Conservation (phyloP, 2,329 filamentous ascomycete genomes). For the Colletotrichum cuscutae region DNA sequence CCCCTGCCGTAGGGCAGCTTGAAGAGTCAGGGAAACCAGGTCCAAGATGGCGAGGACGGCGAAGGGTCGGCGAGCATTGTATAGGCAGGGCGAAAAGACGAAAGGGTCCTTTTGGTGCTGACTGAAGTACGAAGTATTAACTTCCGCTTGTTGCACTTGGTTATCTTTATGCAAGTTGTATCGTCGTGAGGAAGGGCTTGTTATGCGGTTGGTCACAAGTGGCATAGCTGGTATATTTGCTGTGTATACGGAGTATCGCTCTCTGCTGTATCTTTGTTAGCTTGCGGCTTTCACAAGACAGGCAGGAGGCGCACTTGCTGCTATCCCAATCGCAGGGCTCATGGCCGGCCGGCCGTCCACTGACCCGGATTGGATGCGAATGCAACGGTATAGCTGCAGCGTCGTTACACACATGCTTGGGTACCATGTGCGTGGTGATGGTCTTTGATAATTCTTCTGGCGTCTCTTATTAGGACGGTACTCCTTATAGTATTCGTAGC, state of each 20-base stretch:
- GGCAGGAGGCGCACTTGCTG: background rate
- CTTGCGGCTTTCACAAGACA: background rate
- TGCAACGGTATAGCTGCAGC: slow-evolving; percentile 14
- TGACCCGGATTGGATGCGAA: background rate
- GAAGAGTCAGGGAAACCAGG: background rate
- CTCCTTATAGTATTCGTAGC: background rate
- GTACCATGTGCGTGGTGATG: background rate
- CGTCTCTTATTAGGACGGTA: too few relatives aligned
- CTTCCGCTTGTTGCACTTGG: background rate
- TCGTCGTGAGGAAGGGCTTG: background rate
- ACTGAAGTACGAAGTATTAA: background rate
- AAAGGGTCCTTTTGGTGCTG: background rate
- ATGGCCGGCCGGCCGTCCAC: background rate
- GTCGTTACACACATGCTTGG: background rate
- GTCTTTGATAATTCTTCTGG: background rate
- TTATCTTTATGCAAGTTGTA: background rate
- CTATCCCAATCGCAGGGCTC: background rate
- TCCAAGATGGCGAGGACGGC: background rate
- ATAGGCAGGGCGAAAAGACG: background rate
- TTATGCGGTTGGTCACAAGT: background rate
- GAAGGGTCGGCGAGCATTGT: background rate
- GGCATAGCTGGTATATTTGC: background rate
- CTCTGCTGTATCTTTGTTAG: background rate
- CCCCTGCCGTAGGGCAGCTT: slow-evolving; percentile 4
- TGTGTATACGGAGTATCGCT: background rate